These are phyloP conservation scores for Botrytis hyacinthi DNA, from an alignment of 2,329 filamentous ascomycete species.

Conservation along the genomic window DNA sequence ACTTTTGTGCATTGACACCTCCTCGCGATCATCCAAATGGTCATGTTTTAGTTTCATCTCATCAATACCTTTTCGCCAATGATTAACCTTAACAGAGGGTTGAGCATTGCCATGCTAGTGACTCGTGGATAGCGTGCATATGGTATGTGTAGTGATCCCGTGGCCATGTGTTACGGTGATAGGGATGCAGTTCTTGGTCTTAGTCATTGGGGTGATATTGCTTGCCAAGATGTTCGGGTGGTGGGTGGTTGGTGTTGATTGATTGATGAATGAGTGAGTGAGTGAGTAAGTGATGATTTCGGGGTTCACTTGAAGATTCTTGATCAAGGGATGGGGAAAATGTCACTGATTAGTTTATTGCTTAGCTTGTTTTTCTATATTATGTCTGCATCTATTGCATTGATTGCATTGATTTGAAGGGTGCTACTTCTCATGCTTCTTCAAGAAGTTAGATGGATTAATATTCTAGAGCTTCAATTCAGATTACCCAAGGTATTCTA, in stretches of 20 bases:
- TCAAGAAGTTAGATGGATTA: not conserved
- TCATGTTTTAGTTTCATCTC: conserved; percentile 9
- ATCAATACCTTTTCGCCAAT: not conserved
- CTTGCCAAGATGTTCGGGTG: not conserved
- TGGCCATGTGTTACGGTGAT: conserved; percentile 8
- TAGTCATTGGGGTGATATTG: not conserved
- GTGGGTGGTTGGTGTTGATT: not conserved
- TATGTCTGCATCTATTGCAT: not conserved
- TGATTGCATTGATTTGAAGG: not conserved
- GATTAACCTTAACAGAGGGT: not conserved
- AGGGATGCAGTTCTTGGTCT: not conserved
- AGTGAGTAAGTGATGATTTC: not conserved
- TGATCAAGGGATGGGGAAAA: not conserved
- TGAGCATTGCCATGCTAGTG: conserved; percentile 1
- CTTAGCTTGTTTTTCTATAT: not conserved
- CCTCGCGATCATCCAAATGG: not conserved
- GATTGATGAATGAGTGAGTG: not conserved
- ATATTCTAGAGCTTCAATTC: not conserved
- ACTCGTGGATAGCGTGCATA: not conserved
- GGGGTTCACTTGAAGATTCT: not conserved
- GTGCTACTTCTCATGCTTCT: not conserved
- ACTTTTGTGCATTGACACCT: not conserved
- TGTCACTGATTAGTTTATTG: not conserved
- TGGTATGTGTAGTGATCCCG: conserved; percentile 9
- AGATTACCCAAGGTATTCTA: not conserved